phyloP scores from a whole-genome alignment of 2,329 filamentous ascomycete genomes.

The Colletotrichum abscissum region DNA sequence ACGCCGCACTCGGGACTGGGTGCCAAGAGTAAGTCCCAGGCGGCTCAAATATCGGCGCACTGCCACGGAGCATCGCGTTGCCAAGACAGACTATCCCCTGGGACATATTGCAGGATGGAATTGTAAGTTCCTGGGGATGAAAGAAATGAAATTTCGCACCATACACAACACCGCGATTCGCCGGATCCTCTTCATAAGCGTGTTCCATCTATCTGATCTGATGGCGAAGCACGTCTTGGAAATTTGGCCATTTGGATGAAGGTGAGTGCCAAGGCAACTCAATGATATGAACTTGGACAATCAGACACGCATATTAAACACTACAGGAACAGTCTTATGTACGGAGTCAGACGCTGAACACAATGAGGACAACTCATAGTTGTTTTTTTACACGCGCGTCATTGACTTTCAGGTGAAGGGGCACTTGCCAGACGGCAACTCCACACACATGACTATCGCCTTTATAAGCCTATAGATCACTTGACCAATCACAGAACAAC shows the following conservation, averaged over 20 bases:
- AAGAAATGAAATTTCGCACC: conserved; percentile 8
- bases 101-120: conserved; percentile 17
- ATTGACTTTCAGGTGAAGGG: background rate
- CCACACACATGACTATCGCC: background rate
- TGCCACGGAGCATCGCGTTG: conserved; percentile 7
- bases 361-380: background rate
- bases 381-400: background rate
- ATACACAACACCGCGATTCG: conserved; percentile 3
- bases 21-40: too few species aligned
- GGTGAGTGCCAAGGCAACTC: background rate
- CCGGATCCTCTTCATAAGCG: background rate
- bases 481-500: background rate
- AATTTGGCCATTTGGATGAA: background rate
- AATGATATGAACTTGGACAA: background rate
- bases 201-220: background rate
- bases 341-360: background rate
- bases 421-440: background rate
- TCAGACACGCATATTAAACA: too few species aligned
- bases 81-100: conserved; percentile 17
- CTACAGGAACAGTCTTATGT: background rate
- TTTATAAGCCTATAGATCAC: fast-evolving
- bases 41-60: background rate
- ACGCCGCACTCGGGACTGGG: too few species aligned
- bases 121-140: background rate
- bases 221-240: background rate